Evolutionary conservation across 2,329 filamentous ascomycete genomes (phyloP), one percentile per base, ranked within the genome.

Genomic region (Alternaria arborescens): DNA sequence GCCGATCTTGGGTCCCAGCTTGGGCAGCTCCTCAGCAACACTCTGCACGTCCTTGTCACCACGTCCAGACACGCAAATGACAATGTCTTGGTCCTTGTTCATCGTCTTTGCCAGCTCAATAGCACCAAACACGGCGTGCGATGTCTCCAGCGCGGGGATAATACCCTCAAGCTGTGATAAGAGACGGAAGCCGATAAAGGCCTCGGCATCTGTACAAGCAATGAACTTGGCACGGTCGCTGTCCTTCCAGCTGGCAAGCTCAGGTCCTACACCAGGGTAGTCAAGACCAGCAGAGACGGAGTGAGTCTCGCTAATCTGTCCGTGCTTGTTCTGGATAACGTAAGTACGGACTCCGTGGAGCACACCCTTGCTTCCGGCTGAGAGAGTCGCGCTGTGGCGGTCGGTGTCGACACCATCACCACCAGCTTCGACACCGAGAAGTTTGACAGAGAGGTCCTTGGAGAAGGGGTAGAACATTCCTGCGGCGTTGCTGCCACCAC

Each of bases 41-140:
- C 92, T 97, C 87, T 99, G 94, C 60, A 99, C 95, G 76, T 99
- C 95, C 88, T 99, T 99, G 81, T 99, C 95, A 65, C 95, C 95
- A 70, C 95, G 86, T 8, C 95, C 95, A 75, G 91, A 96, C 38
- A 99, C 79, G 81, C 94, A 98, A 65, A 99, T 94, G 61, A 99
- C 94, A 28, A 99, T 82, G 74, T 98, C 93, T 81, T 97, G 83
- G 53, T 87, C 93, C 82, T 93, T 92, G 68, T 86, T 85, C 92
- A 97, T 94, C 59, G 89, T 92, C 88, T 97, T 97, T 63, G 94
- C 94, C 60, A 98, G 82, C 82, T 98, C 88, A 60, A 98, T 83
- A 11, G 92, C 94, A 14, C 94, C 95, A 71, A 86, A 97, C 73
- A 99, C 88, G 24, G 94, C 95, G 82, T 99, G 95, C 1, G 93